A percentile compares a stretch with the other conserved stretches of the same genome.
Conservation (phyloP, 371 early-diverging fungal species). For the Nematocida minor region DNA sequence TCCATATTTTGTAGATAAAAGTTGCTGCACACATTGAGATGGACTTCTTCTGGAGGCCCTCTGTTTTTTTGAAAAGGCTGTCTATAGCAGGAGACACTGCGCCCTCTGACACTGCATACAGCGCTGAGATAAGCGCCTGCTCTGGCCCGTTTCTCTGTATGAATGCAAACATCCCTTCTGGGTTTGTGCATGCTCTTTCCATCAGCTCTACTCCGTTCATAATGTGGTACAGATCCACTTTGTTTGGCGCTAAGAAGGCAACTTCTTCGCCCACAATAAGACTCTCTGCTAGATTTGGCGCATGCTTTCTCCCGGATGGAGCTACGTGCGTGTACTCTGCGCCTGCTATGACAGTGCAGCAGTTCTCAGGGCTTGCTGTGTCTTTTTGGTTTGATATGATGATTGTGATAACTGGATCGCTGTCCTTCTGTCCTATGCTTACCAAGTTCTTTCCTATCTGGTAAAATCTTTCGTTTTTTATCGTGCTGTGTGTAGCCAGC, state of each 20-base stretch:
- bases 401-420: conserved; percentile 6
- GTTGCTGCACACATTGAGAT: conserved; percentile 5
- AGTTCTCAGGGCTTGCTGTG: conserved; percentile 16
- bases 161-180: conserved; percentile 37
- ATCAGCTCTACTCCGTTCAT: conserved; percentile 42
- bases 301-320: not conserved
- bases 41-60: not conserved
- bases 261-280: conserved; percentile 16
- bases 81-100: conserved; percentile 20
- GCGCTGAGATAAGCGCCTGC: not conserved
- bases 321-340: not conserved
- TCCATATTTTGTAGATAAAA: conserved; percentile 17
- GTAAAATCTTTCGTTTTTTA: conserved; percentile 13
- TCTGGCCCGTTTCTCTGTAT: conserved; percentile 33
- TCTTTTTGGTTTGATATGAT: conserved; percentile 22
- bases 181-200: conserved; percentile 36
- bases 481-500: not conserved
- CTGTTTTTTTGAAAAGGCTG: conserved; percentile 21
- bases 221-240: conserved; percentile 36
- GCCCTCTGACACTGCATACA: conserved; percentile 23
- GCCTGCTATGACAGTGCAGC: conserved; percentile 10
- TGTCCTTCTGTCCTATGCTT: conserved; percentile 2
- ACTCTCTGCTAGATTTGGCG: not conserved
- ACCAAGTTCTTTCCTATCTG: conserved; percentile 19
- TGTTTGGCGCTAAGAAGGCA: not conserved